These are phyloP conservation scores for Penicillium taxi DNA, from an alignment of 495 filamentous ascomycete species.

Conservation along the genomic window DNA sequence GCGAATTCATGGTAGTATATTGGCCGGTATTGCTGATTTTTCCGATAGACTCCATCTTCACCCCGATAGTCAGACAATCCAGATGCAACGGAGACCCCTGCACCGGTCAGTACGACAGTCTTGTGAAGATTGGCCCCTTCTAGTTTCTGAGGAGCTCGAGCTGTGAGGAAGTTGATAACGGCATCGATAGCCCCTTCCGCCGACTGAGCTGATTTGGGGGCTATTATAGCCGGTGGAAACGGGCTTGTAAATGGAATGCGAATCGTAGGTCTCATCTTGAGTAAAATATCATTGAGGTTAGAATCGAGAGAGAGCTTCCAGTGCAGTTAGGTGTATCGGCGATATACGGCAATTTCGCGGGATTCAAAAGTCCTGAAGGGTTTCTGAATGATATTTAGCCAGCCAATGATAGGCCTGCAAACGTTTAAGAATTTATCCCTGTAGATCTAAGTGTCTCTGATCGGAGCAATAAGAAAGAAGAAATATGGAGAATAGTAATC, in stretches of 20 bases:
- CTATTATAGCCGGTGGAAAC: slow-evolving; percentile 67
- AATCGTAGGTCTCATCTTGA: slow-evolving; percentile 63
- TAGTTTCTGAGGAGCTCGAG: slow-evolving; percentile 41
- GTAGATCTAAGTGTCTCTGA: background rate
- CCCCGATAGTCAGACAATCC: slow-evolving; percentile 92
- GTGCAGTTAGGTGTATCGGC: too few relatives aligned
- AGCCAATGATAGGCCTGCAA: slow-evolving; percentile 1
- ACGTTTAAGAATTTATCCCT: background rate
- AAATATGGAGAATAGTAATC: background rate
- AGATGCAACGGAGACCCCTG: slow-evolving; percentile 87
- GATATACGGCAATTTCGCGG: too few relatives aligned
- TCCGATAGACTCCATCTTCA: slow-evolving; percentile 79
- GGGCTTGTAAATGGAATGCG: slow-evolving; percentile 86
- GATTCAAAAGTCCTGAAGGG: too few relatives aligned
- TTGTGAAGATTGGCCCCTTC: slow-evolving; percentile 43
- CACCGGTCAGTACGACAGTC: slow-evolving; percentile 80
- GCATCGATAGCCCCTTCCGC: slow-evolving; percentile 67
- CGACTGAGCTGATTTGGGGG: slow-evolving; percentile 61
- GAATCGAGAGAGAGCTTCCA: too few relatives aligned
- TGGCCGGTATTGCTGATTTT: slow-evolving; percentile 81
- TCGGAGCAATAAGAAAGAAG: slow-evolving; percentile 4
- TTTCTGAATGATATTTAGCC: too few relatives aligned
- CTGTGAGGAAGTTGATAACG: slow-evolving; percentile 62
- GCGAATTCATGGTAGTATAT: slow-evolving; percentile 91
- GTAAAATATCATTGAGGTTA: slow-evolving; percentile 27